A percentile compares a stretch with the other conserved stretches of the same genome.
Evolutionary conservation across 2,329 filamentous ascomycete genomes (phyloP).

Genomic region (Lecanoromycetidae sp.): DNA sequence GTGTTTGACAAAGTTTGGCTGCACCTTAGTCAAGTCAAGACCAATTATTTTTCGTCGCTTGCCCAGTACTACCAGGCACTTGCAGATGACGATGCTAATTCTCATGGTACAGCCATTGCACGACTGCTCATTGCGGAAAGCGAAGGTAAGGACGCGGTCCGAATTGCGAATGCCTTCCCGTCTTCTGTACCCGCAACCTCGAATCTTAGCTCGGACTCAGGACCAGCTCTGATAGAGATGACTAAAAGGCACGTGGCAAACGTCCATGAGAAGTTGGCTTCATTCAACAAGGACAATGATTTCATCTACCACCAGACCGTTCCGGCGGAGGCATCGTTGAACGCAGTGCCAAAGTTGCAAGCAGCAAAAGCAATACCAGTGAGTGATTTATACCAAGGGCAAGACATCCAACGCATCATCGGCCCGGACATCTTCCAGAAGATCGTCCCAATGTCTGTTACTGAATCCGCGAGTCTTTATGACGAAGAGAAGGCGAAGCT

Average conservation of each 20-base stretch:
- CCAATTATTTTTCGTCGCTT: constrained; percentile 67
- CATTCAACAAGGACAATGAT: constrained; percentile 83
- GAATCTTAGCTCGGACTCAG: constrained; percentile 72
- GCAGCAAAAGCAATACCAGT: constrained; percentile 96
- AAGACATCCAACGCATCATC: constrained; percentile 94
- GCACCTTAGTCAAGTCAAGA: constrained; percentile 59
- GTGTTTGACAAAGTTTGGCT: constrained; percentile 95
- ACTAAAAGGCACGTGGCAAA: constrained; percentile 69
- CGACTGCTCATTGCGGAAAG: constrained; percentile 70
- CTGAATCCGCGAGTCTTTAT: constrained; percentile 90
- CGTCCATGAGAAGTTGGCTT: constrained; percentile 67
- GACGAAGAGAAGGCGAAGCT: constrained; percentile 98
- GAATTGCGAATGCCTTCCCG: constrained; percentile 67
- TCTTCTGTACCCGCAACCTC: constrained; percentile 65
- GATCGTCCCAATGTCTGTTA: constrained; percentile 90
- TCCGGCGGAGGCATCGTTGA: constrained; percentile 69
- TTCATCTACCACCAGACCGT: constrained; percentile 95
- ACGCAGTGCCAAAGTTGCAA: constrained; percentile 76
- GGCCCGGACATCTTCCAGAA: constrained; percentile 95
- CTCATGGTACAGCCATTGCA: constrained; percentile 73
- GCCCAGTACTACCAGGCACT: constrained; percentile 90
- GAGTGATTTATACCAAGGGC: constrained; percentile 88
- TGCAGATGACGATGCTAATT: constrained; percentile 77
- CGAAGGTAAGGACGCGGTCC: constrained; percentile 65
- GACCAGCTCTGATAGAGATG: constrained; percentile 60